phyloP scores from a whole-genome alignment of 2,329 filamentous ascomycete species.

The Penicillium nordicum region DNA sequence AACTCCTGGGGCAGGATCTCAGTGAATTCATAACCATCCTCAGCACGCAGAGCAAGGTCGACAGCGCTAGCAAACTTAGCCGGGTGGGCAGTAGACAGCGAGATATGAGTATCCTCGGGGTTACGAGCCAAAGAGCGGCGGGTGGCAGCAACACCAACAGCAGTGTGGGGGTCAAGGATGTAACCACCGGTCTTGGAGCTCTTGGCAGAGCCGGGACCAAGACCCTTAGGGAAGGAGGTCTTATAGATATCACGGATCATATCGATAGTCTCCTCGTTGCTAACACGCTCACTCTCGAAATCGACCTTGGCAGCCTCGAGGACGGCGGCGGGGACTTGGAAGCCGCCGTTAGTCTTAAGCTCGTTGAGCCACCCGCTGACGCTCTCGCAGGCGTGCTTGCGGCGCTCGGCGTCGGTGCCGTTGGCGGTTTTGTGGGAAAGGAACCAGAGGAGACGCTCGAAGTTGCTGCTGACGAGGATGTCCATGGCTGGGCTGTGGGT shows the following conservation, averaged over 20 bases:
- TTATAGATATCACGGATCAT: conserved; percentile 60
- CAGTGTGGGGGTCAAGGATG: conserved; percentile 88
- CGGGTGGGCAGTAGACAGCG: conserved; percentile 89
- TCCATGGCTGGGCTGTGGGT: conserved; percentile 96
- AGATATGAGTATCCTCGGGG: conserved; percentile 63
- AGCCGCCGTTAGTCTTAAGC: conserved; percentile 77
- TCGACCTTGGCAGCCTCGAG: conserved; percentile 66
- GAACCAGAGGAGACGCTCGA: conserved; percentile 94
- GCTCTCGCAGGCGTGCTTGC: conserved; percentile 62
- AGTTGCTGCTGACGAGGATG: conserved; percentile 93
- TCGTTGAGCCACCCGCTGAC: conserved; percentile 74
- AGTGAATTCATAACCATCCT: conserved; percentile 71
- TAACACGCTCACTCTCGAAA: conserved; percentile 75
- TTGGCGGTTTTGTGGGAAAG: conserved; percentile 66
- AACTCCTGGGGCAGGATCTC: conserved; percentile 80
- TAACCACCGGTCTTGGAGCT: conserved; percentile 58
- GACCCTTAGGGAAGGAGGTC: conserved; percentile 51
- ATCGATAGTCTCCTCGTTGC: conserved; percentile 62
- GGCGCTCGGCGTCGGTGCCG: conserved; percentile 43
- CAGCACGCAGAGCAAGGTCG: conserved; percentile 68
- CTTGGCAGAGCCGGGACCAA: conserved; percentile 30
- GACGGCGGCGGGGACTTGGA: conserved; percentile 72
- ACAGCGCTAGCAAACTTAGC: conserved; percentile 91
- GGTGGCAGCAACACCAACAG: conserved; percentile 78
- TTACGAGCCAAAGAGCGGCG: conserved; percentile 62